Base-by-base conservation (phyloP, 306 rosid species). In the Prosopis cineraria region DNA sequence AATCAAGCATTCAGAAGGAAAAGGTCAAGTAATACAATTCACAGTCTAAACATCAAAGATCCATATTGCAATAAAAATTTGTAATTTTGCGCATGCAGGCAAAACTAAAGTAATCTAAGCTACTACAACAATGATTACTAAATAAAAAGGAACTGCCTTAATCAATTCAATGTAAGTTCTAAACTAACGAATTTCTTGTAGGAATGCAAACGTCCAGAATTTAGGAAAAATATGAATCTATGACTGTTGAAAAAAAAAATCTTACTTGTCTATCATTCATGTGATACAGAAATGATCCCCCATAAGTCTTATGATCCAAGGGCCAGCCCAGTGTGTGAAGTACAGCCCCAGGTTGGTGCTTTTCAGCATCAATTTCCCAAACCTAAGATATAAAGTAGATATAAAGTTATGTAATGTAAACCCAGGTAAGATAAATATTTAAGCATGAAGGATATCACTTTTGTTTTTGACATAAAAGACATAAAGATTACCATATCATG, bases 321-420 rank as follows among this genome's bases (percentile, higher is more conserved):
- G 98, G 98, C 97, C 97, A 94, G 71, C 98, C 98, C 79, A 94
- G 64, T 13, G 97, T 94, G 85, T 94, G 98, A 78, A 94, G 77
- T 84, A 94, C 95, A 30, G 89, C 79, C 55, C 98, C 98, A 50
- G 97, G 97, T 64, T 88, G 81, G 79, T 94, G 98, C 52, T 89
- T 94, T 73, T 62, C 79, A 82, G 86, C 90, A 31, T 92, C 91
- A 87, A 94, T 86, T 87, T 94, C 97, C 98, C 98, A 94, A 72
- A 94, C 92, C 98, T 94, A 83, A 68, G 7, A 80, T 76, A 70
- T 19, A 73, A 80, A 62, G 64, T 80, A 68, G 7, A 80, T 76
- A 70, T 19, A 73, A 80, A 62, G 64, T 80, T 55, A 69, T 81
- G 75, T 24, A 66, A 56, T 39, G 68, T 50, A 75, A 74, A 66